Conservation (phyloP, 768 basidiomycete genomes). For the Lactarius trivialis region DNA sequence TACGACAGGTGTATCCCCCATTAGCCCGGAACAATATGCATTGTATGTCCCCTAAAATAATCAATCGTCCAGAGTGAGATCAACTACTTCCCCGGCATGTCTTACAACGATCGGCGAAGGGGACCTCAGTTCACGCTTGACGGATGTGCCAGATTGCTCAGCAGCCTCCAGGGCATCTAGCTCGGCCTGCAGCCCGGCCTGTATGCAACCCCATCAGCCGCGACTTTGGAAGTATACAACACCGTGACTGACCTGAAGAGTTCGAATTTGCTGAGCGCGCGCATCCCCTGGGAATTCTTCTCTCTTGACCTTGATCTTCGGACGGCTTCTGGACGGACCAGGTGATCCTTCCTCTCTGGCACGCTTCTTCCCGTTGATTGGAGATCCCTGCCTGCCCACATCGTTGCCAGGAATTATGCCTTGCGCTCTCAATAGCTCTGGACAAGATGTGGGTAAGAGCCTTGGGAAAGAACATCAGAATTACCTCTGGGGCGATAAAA, state of each 20-base stretch:
- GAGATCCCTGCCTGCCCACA: neutral
- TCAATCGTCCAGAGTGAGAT: slow-evolving; percentile 15
- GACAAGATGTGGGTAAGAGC: neutral
- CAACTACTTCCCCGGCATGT: neutral
- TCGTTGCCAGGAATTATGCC: slow-evolving; percentile 6
- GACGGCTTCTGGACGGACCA: slow-evolving; percentile 2
- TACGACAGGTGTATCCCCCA: too few species aligned
- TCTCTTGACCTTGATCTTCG: neutral
- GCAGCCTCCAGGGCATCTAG: neutral
- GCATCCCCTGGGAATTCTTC: neutral
- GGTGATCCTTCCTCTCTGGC: neutral
- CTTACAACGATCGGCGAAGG: slow-evolving; percentile 4
- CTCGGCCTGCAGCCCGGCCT: slow-evolving; percentile 13
- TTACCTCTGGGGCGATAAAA: slow-evolving; percentile 9
- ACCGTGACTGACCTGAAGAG: slow-evolving; percentile 1
- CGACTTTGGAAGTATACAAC: too few species aligned
- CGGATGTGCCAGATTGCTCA: neutral
- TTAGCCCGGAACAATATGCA: too few species aligned
- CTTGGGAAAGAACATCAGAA: neutral
- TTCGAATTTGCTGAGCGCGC: slow-evolving; percentile 1
- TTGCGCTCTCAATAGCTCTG: slow-evolving; percentile 13
- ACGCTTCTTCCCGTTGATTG: slow-evolving; percentile 1
- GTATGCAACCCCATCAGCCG: neutral
- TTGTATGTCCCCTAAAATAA: neutral
- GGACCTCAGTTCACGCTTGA: slow-evolving; percentile 7